phyloP scores from a whole-genome alignment of 2,329 filamentous ascomycete species.

The Tolypocladium guangdongense region DNA sequence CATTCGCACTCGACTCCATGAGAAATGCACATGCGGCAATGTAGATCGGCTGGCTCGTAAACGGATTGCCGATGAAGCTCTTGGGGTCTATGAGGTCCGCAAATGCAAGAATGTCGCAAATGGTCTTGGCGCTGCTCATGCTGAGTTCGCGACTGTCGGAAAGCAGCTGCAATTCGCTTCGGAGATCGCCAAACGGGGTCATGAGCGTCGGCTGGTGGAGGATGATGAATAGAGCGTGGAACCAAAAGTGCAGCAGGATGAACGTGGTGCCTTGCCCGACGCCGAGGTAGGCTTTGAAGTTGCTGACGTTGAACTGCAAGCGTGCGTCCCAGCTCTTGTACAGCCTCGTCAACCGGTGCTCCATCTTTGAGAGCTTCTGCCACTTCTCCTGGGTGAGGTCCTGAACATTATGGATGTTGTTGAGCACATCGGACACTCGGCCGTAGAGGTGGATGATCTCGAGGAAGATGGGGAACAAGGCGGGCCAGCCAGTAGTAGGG shows the following conservation, averaged over 20 bases:
- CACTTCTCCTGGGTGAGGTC: constrained; percentile 69
- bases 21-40: constrained; percentile 84
- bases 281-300: constrained; percentile 77
- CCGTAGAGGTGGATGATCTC: constrained; percentile 81
- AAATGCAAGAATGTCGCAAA: constrained; percentile 79
- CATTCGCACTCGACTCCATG: constrained; percentile 66
- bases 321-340: constrained; percentile 65
- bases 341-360: constrained; percentile 61
- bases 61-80: constrained; percentile 79
- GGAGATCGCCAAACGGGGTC: constrained; percentile 56
- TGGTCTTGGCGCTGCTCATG: constrained; percentile 86
- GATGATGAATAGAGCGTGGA: constrained; percentile 75
- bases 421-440: constrained; percentile 71
- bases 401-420: constrained; percentile 62
- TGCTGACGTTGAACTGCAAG: constrained; percentile 73
- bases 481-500: constrained; percentile 56
- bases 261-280: constrained; percentile 77
- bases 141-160: constrained; percentile 71
- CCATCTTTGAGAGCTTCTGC: constrained; percentile 63
- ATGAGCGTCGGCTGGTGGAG: constrained; percentile 75
- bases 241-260: constrained; percentile 80
- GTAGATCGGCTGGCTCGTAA: constrained; percentile 84
- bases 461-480: constrained; percentile 69
- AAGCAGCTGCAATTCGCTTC: constrained; percentile 57
- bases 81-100: constrained; percentile 77